phyloP scores from a whole-genome alignment of 352 stramenopile genomes.

The Pythium aphanidermatum region DNA sequence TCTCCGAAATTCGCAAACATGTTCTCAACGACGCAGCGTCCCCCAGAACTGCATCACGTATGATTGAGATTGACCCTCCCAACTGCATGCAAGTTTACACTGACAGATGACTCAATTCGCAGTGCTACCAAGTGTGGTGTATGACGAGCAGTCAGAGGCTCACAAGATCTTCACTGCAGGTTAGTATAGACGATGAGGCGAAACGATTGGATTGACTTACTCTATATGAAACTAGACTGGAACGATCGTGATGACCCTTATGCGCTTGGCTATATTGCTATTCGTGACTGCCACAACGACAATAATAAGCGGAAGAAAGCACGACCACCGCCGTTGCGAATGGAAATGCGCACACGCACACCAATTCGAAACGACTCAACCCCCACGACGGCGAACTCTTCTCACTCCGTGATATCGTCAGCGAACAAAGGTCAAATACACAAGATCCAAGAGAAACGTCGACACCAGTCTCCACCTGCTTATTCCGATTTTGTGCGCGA shows the following conservation, averaged over 20 bases:
- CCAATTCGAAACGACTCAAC: not conserved
- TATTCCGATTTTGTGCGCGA: constrained; percentile 21
- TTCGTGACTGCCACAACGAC: constrained; percentile 26
- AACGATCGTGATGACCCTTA: constrained; percentile 47
- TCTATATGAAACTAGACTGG: constrained; percentile 31
- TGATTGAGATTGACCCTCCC: not conserved
- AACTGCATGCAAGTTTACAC: not conserved
- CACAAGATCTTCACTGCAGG: constrained; percentile 68
- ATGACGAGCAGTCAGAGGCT: constrained; percentile 40
- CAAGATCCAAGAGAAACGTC: not conserved
- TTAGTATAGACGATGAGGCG: too few relatives aligned
- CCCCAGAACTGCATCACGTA: constrained; percentile 43
- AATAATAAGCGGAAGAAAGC: not conserved
- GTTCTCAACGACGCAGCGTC: constrained; percentile 35
- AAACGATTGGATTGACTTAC: not conserved
- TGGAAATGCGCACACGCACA: constrained; percentile 15
- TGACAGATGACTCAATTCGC: too few relatives aligned
- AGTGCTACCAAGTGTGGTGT: constrained; percentile 56
- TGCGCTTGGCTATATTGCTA: constrained; percentile 36
- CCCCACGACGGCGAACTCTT: not conserved
- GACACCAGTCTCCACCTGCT: too few relatives aligned
- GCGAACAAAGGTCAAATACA: too few relatives aligned
- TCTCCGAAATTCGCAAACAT: constrained; percentile 46
- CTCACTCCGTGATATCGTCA: too few relatives aligned
- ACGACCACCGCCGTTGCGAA: constrained; percentile 6